Evolutionary conservation across 2,329 filamentous ascomycete genomes (phyloP).

Genomic region (Pestalotiopsis sp.): DNA sequence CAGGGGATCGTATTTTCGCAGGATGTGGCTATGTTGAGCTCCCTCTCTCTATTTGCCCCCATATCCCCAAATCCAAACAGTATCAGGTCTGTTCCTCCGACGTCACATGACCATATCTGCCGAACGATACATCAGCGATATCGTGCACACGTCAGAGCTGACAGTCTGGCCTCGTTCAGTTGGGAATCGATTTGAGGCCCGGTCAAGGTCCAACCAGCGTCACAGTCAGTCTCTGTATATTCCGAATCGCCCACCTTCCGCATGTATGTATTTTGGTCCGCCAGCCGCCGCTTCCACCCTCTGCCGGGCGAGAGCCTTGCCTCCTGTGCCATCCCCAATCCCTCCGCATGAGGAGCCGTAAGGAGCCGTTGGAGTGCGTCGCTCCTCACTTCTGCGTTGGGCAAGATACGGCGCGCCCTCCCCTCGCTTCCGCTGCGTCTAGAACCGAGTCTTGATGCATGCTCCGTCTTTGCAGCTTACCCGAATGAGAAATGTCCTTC

Average conservation of each 20-base stretch:
- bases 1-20: not conserved
- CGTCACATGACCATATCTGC: not conserved
- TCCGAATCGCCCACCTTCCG: slow-evolving; percentile 6
- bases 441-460: not conserved
- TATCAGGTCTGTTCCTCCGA: not conserved
- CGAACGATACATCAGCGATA: not conserved
- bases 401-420: not conserved
- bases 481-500: not conserved
- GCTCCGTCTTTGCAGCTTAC: not conserved
- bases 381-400: not conserved
- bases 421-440: not conserved
- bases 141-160: not conserved
- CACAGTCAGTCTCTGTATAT: not conserved
- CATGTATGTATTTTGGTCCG: not conserved
- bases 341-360: not conserved
- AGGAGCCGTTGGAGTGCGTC: not conserved
- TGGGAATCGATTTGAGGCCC: not conserved
- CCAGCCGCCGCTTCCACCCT: slow-evolving; percentile 2
- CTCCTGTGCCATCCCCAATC: not conserved
- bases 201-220: not conserved
- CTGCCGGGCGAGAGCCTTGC: not conserved
- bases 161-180: not conserved
- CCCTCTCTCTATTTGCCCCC: not conserved
- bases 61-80: not conserved
- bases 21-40: not conserved